Evolutionary conservation across 1,284 basidiomycete species (phyloP), one percentile per base, ranked within the genome.

Genomic region (Wolfiporia cocos): DNA sequence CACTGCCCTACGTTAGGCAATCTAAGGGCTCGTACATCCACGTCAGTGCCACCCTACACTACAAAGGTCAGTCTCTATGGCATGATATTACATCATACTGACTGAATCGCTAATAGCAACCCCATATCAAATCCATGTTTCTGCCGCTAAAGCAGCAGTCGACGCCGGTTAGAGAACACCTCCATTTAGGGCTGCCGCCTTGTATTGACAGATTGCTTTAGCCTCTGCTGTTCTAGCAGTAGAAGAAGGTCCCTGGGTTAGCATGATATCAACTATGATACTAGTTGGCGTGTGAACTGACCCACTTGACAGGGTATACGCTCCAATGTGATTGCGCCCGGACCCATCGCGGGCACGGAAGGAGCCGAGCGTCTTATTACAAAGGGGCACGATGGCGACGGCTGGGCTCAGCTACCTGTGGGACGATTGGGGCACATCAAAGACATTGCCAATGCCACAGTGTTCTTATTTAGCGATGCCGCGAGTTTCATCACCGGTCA

Each of bases 111-210:
- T 5, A 39, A 35, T 57, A 86, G 88, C 71, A 10, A 82, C 86
- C n/a, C 88, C 91, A 1, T 92, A 84, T 62, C 94, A 98, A 65
- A 87, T 81, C 3, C 94, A 97, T 56, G 90, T 95, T 5, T 91
- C 88, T 18, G 92, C 94, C 11, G 95, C 95, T 17, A 98, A 98
- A 66, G 94, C 94, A 0, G 95, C 80, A 7, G 81, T 98, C 26
- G 94, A 99, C 57, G 92, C 93, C 0, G 56, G 60, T 61, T 42
- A 52, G 59, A 54, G 39, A 12, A 14, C 22, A n/a, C 24, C 22
- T 31, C 6, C 7, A n/a, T 23, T 26, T n/a, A n/a, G n/a, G n/a
- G n/a, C n/a, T n/a, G n/a, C n/a, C n/a, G n/a, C n/a, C n/a, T n/a
- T n/a, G n/a, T n/a, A n/a, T n/a, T n/a, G n/a, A n/a, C n/a, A n/a